phyloP scores from a whole-genome alignment of 768 basidiomycete species.

The Leccinum aurantiacum region DNA sequence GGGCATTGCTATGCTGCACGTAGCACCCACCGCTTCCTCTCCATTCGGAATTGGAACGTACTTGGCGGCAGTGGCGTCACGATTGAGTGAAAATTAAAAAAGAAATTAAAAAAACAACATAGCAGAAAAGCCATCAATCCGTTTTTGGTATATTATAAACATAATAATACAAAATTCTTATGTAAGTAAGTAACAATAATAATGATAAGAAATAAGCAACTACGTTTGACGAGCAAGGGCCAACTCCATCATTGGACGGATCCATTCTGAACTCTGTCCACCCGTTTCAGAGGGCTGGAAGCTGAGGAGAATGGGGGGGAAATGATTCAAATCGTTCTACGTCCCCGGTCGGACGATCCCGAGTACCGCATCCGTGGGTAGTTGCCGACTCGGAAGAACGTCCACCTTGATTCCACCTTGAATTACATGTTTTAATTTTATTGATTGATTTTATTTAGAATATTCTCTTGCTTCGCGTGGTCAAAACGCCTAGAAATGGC shows the following conservation, averaged over 20 bases:
- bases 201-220: not conserved
- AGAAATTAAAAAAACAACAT: not conserved
- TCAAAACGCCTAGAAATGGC: not conserved
- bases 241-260: not conserved
- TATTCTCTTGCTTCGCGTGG: not conserved
- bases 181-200: not conserved
- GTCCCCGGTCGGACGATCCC: not conserved
- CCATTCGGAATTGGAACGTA: not conserved
- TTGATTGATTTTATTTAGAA: not conserved
- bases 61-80: not conserved
- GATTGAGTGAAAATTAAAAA: not conserved
- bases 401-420: not conserved
- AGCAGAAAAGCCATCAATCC: no score
- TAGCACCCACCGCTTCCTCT: not conserved
- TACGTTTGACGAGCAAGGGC: not conserved
- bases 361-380: not conserved
- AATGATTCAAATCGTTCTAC: not conserved
- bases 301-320: not conserved
- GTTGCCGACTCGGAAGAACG: not conserved
- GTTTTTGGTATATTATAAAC: no score
- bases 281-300: not conserved
- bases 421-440: not conserved
- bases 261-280: not conserved
- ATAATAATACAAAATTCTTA: not conserved
- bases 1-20: not conserved